phyloP scores from a whole-genome alignment of 306 rosid genomes.

The Lupinus albus region DNA sequence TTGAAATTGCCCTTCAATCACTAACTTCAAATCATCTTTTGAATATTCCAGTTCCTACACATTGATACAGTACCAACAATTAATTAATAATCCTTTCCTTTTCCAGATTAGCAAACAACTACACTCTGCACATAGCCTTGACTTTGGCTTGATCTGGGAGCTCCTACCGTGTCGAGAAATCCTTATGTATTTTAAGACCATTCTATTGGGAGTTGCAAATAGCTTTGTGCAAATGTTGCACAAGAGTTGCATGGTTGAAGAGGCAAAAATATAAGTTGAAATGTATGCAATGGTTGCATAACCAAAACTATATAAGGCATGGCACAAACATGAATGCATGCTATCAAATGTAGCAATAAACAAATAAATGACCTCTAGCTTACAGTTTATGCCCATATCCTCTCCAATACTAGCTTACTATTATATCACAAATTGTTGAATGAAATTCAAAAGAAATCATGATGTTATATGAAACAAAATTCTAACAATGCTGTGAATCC shows the following conservation, averaged over 20 bases:
- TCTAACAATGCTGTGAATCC: slow-evolving; percentile 4
- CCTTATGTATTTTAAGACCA: not conserved
- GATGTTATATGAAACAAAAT: not conserved
- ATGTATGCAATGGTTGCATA: no score
- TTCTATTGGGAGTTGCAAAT: no score
- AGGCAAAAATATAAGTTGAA: no score
- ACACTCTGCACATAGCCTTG: not conserved
- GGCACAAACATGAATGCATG: slow-evolving; percentile 14
- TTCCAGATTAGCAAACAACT: slow-evolving; percentile 16
- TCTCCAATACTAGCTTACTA: not conserved
- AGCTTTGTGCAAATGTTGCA: no score
- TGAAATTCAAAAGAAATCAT: slow-evolving; percentile 6
- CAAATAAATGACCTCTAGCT: not conserved
- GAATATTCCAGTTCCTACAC: slow-evolving; percentile 59
- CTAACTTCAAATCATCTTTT: slow-evolving; percentile 53
- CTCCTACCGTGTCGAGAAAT: not conserved
- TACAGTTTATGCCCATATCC: not conserved
- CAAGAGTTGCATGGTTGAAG: no score
- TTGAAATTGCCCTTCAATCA: slow-evolving; percentile 44
- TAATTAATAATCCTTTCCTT: slow-evolving; percentile 29
- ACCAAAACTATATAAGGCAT: slow-evolving; percentile 5
- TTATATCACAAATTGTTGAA: not conserved
- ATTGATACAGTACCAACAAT: slow-evolving; percentile 22
- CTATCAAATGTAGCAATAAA: not conserved
- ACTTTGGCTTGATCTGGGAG: not conserved